These are phyloP conservation scores for Termitomyces sp. DNA, from an alignment of 768 basidiomycete genomes.

Conservation along the genomic window DNA sequence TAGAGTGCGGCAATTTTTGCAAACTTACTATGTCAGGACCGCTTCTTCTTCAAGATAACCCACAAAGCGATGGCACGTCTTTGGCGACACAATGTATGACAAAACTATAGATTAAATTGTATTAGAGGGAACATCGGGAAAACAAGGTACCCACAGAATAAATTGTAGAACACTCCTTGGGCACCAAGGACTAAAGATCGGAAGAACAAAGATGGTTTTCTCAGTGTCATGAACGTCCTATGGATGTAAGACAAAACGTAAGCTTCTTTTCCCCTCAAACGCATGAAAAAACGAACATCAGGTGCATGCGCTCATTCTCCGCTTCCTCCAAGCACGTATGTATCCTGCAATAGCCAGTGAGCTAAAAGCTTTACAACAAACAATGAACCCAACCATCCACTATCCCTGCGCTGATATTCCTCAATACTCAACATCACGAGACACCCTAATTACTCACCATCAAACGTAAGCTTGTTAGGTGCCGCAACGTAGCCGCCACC, in stretches of 20 bases:
- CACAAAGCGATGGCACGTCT: constrained; percentile 85
- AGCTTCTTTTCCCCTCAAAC: background rate
- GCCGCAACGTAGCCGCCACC: constrained; percentile 86
- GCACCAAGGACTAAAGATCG: constrained; percentile 80
- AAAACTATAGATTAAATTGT: constrained; percentile 42
- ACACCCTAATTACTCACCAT: constrained; percentile 48
- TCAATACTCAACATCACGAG: constrained; percentile 1
- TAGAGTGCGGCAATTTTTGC: constrained; percentile 4
- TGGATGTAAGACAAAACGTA: background rate
- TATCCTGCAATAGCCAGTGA: constrained; percentile 68
- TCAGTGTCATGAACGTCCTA: constrained; percentile 94
- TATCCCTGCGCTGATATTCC: constrained; percentile 39
- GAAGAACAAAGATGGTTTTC: constrained; percentile 75
- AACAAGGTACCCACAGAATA: constrained; percentile 58
- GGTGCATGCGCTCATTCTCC: constrained; percentile 96
- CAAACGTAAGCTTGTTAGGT: constrained; percentile 81
- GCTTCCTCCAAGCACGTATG: constrained; percentile 91
- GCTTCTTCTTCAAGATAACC: constrained; percentile 94
- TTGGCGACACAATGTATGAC: constrained; percentile 71
- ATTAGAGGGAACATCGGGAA: constrained; percentile 10
- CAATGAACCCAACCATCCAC: constrained; percentile 34
- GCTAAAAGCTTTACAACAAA: constrained; percentile 10
- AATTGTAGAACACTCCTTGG: constrained; percentile 88
- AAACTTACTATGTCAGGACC: constrained; percentile 77
- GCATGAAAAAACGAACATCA: constrained; percentile 52